Conservation (phyloP, 2,329 filamentous ascomycete species). For the Chrysoporthe deuterocubensis region DNA sequence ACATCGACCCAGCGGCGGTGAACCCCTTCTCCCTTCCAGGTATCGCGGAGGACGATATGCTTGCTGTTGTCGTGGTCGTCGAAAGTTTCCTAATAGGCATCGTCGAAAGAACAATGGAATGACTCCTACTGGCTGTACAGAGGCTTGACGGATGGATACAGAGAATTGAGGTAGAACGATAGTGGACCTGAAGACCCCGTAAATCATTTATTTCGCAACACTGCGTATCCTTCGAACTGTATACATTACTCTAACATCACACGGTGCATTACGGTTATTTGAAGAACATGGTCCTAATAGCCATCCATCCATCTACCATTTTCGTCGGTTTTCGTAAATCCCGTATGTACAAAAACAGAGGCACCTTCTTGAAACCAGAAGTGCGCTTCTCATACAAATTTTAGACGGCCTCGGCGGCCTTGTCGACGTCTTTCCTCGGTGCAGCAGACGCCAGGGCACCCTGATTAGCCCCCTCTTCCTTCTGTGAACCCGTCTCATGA, state of each 20-base stretch:
- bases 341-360: too few species aligned
- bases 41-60: too few species aligned
- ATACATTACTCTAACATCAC: background rate
- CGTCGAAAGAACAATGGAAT: too few species aligned
- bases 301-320: background rate
- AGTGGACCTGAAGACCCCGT: background rate
- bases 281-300: background rate
- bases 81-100: too few species aligned
- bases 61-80: too few species aligned
- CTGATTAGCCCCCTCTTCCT: conserved; percentile 15
- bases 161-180: background rate
- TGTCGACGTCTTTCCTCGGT: conserved; percentile 30
- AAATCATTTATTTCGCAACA: background rate
- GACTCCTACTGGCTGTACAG: too few species aligned
- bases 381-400: background rate
- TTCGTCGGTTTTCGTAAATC: too few species aligned
- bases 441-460: conserved; percentile 28
- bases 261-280: background rate
- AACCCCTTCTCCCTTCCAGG: background rate
- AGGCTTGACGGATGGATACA: too few species aligned
- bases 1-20: too few species aligned
- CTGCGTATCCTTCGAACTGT: background rate
- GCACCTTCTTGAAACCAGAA: too few species aligned
- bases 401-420: conserved; percentile 33
- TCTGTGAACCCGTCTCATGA: conserved; percentile 17